Conservation (phyloP, 495 filamentous ascomycete species). For the Parachaetomium inaequale region DNA sequence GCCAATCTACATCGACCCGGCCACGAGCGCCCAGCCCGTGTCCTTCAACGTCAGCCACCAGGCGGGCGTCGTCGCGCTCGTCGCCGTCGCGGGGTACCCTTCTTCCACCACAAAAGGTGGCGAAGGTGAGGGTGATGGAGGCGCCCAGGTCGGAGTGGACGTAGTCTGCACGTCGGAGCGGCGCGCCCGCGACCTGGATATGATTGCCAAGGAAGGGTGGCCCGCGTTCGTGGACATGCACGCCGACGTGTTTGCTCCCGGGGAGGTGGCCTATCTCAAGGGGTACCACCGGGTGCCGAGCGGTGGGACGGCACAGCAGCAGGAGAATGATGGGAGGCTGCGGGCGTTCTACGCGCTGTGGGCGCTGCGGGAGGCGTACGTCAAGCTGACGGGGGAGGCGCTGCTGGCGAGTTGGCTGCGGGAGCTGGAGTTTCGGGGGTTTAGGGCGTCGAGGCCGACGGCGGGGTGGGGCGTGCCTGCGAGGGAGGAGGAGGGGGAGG, state of each 20-base stretch:
- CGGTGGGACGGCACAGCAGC: constrained; percentile 23
- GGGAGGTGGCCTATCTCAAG: constrained; percentile 41
- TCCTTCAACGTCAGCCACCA: constrained; percentile 91
- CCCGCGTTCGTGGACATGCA: constrained; percentile 71
- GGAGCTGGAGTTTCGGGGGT: constrained; percentile 46
- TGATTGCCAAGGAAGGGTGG: constrained; percentile 53
- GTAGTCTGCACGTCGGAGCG: constrained; percentile 74
- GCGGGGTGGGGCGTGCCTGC: constrained; percentile 22
- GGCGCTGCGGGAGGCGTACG: constrained; percentile 86
- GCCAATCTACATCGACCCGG: constrained; percentile 48
- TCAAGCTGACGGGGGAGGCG: constrained; percentile 91
- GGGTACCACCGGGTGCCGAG: constrained; percentile 27
- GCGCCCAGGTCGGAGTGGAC: constrained; percentile 59
- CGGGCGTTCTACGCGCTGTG: constrained; percentile 83
- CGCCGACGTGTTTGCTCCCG: constrained; percentile 64
- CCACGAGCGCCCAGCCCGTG: constrained; percentile 39
- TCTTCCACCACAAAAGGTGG: not conserved
- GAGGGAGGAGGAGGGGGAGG: constrained; percentile 22
- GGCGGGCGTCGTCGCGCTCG: constrained; percentile 65
- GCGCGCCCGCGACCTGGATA: constrained; percentile 49
- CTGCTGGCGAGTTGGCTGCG: constrained; percentile 74
- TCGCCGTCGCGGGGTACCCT: constrained; percentile 30
- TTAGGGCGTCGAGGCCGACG: constrained; percentile 34
- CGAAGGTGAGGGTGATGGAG: not conserved
- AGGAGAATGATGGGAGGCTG: constrained; percentile 42